These are phyloP conservation scores for Trichoderma afroharzianum DNA, from an alignment of 2,329 filamentous ascomycete genomes.

Conservation along the genomic window DNA sequence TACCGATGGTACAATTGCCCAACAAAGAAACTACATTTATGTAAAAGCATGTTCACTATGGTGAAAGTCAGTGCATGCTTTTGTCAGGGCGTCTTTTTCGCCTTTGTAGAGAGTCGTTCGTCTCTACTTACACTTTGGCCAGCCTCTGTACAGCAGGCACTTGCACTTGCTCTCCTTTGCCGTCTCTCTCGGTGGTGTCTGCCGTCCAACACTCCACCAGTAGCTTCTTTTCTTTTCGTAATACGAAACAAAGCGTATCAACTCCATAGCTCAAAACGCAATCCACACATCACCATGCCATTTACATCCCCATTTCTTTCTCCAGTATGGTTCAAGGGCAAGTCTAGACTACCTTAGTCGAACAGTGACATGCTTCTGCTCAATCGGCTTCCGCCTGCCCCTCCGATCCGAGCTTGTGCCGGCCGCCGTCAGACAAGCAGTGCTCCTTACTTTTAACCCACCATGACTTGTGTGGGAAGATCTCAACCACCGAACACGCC, in stretches of 20 bases:
- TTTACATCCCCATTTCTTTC: neutral
- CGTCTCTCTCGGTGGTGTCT: neutral
- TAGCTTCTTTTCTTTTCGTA: neutral
- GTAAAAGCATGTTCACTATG: neutral
- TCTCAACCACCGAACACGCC: constrained; percentile 13
- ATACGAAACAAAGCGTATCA: neutral
- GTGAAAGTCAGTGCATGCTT: neutral
- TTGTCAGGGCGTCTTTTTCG: neutral
- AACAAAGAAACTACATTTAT: neutral
- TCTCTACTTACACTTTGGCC: neutral
- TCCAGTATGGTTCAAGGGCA: neutral
- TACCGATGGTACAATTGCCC: neutral
- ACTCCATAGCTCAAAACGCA: neutral
- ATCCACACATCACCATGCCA: neutral
- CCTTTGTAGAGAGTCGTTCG: neutral
- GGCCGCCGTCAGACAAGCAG: neutral
- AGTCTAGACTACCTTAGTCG: neutral
- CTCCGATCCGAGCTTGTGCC: constrained; percentile 10
- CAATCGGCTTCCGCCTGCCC: neutral
- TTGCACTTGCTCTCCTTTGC: neutral
- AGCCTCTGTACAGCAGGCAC: neutral
- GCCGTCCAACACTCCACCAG: neutral
- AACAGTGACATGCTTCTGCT: neutral
- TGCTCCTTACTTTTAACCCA: neutral
- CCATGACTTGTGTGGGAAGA: constrained; percentile 2